These are phyloP conservation scores for Elymus sibiricus DNA, from an alignment of 176 grass and related monocot genomes.

Conservation along the genomic window DNA sequence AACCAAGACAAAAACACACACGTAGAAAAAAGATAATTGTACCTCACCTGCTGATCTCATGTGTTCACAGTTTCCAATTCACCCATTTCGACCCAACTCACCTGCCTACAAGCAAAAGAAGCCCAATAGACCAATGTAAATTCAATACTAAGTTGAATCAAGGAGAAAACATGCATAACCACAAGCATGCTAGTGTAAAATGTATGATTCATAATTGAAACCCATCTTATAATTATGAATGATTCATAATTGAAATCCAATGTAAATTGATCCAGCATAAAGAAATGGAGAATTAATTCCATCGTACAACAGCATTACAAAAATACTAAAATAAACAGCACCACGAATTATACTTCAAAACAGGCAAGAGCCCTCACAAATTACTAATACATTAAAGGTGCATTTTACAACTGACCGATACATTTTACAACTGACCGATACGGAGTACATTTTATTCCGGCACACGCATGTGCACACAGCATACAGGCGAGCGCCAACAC, in stretches of 20 bases:
- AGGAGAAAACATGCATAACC: not conserved
- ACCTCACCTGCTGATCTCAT: not conserved
- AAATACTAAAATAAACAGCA: no score
- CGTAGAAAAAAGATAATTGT: not conserved
- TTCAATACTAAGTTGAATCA: not conserved
- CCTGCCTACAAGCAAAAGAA: not conserved
- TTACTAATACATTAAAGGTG: not conserved
- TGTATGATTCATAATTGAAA: no score
- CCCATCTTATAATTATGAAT: no score
- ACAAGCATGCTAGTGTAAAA: no score
- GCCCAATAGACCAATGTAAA: not conserved
- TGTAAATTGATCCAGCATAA: no score
- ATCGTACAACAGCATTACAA: not conserved
- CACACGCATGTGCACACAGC: not conserved
- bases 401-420: not conserved
- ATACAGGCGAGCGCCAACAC: not conserved
- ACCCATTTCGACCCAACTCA: not conserved
- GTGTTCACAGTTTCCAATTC: not conserved
- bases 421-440: not conserved
- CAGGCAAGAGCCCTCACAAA: no score
- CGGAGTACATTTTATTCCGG: conserved; percentile 24
- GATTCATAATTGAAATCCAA: no score
- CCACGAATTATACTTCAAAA: no score
- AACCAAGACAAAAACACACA: not conserved
- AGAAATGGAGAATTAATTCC: no score